Conservation (phyloP, 768 basidiomycete species). For the Ramaria rubella region DNA sequence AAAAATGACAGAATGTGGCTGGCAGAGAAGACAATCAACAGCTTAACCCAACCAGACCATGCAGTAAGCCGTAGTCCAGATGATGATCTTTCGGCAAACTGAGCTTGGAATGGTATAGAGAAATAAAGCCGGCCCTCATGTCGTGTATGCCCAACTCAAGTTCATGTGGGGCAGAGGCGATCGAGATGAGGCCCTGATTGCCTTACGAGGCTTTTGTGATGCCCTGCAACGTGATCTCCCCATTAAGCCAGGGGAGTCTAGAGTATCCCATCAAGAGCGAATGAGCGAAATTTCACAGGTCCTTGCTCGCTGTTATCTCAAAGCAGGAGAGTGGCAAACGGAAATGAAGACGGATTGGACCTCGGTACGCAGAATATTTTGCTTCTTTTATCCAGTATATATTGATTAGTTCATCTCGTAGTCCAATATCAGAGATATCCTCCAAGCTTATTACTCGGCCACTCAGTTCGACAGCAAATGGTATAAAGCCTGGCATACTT, state of each 20-base stretch:
- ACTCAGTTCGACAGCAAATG: constrained; percentile 91
- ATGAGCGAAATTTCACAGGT: constrained; percentile 70
- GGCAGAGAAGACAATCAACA: constrained; percentile 92
- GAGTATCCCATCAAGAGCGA: constrained; percentile 20
- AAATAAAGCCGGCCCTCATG: constrained; percentile 81
- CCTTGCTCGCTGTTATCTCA: constrained; percentile 95
- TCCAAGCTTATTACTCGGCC: constrained; percentile 78
- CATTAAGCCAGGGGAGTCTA: constrained; percentile 41
- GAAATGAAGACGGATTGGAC: constrained; percentile 76
- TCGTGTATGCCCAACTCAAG: constrained; percentile 94
- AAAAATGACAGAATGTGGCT: constrained; percentile 91
- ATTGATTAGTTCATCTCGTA: constrained; percentile 26
- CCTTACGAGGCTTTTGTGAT: constrained; percentile 76
- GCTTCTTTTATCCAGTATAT: not conserved
- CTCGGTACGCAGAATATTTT: constrained; percentile 41
- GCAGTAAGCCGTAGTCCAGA: constrained; percentile 7
- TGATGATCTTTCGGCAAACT: not conserved
- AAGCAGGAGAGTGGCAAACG: constrained; percentile 92
- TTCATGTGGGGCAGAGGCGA: constrained; percentile 90
- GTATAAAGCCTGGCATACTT: constrained; percentile 99
- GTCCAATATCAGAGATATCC: constrained; percentile 75
- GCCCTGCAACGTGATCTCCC: constrained; percentile 71
- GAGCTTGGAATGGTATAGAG: constrained; percentile 2
- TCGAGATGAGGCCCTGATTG: constrained; percentile 69
- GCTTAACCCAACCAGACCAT: constrained; percentile 9